Evolutionary conservation across 768 basidiomycete genomes (phyloP).

Genomic region (Panaeolus cyanescens): DNA sequence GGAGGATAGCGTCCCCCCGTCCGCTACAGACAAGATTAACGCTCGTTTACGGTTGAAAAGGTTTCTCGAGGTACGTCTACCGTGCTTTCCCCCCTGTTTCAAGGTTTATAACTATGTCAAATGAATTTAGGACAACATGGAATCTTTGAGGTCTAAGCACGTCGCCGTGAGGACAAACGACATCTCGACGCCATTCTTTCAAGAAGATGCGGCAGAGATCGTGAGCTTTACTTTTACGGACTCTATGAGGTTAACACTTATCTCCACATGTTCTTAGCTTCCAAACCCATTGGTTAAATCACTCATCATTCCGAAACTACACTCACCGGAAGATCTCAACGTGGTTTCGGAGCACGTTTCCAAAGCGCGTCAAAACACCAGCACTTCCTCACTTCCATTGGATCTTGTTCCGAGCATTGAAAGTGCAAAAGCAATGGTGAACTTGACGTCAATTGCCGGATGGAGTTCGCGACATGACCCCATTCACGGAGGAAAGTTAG

Average conservation of each 20-base stretch:
- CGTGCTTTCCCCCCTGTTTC: background rate
- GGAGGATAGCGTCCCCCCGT: conserved; percentile 82
- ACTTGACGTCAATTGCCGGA: conserved; percentile 67
- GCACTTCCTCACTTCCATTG: conserved; percentile 35
- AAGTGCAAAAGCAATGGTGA: conserved; percentile 72
- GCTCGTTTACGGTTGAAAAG: conserved; percentile 56
- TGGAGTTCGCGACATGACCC: conserved; percentile 60
- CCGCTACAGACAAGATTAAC: conserved; percentile 57
- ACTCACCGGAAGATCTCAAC: conserved; percentile 67
- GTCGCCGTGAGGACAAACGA: conserved; percentile 77
- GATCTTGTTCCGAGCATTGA: conserved; percentile 83
- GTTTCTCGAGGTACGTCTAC: conserved; percentile 52
- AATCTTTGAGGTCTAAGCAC: conserved; percentile 41
- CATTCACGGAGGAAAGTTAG: conserved; percentile 52
- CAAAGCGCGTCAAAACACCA: conserved; percentile 18
- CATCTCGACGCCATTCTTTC: conserved; percentile 64
- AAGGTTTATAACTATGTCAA: background rate
- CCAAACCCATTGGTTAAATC: conserved; percentile 49
- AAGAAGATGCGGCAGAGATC: conserved; percentile 60
- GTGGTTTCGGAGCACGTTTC: conserved; percentile 54
- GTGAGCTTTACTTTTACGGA: too few species aligned
- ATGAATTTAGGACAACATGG: conserved; percentile 14
- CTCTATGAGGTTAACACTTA: background rate
- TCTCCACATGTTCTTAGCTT: conserved; percentile 22
- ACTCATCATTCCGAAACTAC: conserved; percentile 85